Evolutionary conservation across 2,329 filamentous ascomycete genomes (phyloP).

Genomic region (Neurospora crassa): DNA sequence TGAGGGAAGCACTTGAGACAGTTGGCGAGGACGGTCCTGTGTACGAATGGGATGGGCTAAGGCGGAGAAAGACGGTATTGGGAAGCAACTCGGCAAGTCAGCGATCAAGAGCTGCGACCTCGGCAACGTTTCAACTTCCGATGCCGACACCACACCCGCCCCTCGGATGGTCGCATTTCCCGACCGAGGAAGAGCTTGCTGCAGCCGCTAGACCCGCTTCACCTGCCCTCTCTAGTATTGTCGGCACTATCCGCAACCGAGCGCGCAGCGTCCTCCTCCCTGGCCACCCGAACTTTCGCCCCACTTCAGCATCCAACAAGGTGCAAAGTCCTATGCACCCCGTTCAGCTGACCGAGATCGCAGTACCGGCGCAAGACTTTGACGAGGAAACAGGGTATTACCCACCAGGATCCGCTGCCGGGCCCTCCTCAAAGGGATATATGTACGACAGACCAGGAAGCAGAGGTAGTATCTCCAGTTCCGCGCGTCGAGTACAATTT

Average conservation of each 20-base stretch:
- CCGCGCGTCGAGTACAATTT: slow-evolving; percentile 38
- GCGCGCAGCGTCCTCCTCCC: slow-evolving; percentile 31
- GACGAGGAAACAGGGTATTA: slow-evolving; percentile 33
- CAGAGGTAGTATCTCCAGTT: slow-evolving; percentile 33
- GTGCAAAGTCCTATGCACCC: slow-evolving; percentile 49
- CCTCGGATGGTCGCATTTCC: slow-evolving; percentile 80
- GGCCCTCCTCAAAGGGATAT: background rate
- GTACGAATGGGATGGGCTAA: slow-evolving; percentile 86
- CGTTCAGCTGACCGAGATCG: slow-evolving; percentile 53
- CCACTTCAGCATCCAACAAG: slow-evolving; percentile 26
- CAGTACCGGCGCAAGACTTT: slow-evolving; percentile 37
- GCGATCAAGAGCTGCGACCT: slow-evolving; percentile 26
- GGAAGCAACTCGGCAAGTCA: slow-evolving; percentile 23
- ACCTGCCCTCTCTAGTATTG: slow-evolving; percentile 44
- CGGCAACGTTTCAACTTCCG: slow-evolving; percentile 26
- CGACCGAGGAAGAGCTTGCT: slow-evolving; percentile 52
- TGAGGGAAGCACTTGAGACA: slow-evolving; percentile 59
- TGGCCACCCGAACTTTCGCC: slow-evolving; percentile 30
- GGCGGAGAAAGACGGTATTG: slow-evolving; percentile 50
- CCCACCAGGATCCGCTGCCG: background rate
- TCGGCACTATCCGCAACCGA: slow-evolving; percentile 44
- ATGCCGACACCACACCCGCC: slow-evolving; percentile 53
- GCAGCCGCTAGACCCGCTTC: slow-evolving; percentile 41
- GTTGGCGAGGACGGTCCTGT: slow-evolving; percentile 63
- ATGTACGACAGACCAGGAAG: slow-evolving; percentile 28